A percentile compares a stretch with the other conserved stretches of the same genome.
Evolutionary conservation across 116 monocot genomes (phyloP).

Genomic region (Trichopus zeylanicus): DNA sequence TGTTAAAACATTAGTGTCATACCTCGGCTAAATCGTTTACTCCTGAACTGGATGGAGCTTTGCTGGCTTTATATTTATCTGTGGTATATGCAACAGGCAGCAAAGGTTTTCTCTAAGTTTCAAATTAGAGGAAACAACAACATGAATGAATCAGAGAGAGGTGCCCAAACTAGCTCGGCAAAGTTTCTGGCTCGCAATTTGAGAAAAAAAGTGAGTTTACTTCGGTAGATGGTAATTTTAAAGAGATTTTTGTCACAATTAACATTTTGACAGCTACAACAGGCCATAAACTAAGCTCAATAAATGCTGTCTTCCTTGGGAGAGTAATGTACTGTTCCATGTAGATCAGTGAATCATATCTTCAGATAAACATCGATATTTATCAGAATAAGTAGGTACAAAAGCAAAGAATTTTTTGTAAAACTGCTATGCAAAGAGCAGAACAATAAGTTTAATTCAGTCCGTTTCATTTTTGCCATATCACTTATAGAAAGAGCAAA

Average conservation of each 20-base stretch:
- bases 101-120: constrained; percentile 23
- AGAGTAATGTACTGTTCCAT: no score
- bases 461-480: not conserved
- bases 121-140: constrained; percentile 9
- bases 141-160: constrained; percentile 8
- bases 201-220: constrained; percentile 2
- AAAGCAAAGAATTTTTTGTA: not conserved
- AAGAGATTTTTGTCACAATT: not conserved
- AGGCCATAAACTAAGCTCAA: not conserved
- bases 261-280: not conserved
- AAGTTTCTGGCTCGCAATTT: constrained; percentile 6
- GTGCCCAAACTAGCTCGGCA: constrained; percentile 9
- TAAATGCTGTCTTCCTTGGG: not conserved
- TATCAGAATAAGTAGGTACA: not conserved
- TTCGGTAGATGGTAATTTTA: not conserved
- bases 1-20: no score
- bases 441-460: not conserved
- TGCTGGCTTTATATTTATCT: not conserved
- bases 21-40: no score
- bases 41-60: no score
- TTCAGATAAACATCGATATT: no score
- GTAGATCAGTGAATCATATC: no score
- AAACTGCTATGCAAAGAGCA: not conserved
- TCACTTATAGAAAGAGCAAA: not conserved
- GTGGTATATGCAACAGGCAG: constrained; percentile 12